These are phyloP conservation scores for Ogataea glucozyma DNA, from an alignment of 805 yeast species.

Conservation along the genomic window DNA sequence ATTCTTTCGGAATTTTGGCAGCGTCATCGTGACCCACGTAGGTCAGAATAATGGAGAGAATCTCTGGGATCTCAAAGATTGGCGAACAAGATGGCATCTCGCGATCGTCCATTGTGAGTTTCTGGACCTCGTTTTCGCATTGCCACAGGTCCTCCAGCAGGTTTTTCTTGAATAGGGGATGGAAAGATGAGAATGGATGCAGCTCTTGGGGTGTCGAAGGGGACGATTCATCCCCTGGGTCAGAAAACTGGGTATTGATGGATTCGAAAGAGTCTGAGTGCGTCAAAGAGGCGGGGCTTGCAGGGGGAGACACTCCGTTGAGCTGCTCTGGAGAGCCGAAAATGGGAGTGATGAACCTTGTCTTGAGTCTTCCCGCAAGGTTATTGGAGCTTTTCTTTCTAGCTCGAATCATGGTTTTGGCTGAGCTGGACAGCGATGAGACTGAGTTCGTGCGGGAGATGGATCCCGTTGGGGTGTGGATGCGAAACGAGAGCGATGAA, in stretches of 20 bases:
- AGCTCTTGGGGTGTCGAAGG: conserved; percentile 13
- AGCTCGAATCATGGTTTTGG: conserved; percentile 17
- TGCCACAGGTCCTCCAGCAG: conserved; percentile 17
- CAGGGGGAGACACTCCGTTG: conserved; percentile 9
- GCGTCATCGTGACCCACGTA: conserved; percentile 54
- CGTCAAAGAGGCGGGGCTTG: conserved; percentile 5
- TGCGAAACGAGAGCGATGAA: conserved; percentile 28
- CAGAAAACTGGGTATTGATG: conserved; percentile 13
- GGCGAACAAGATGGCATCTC: conserved; percentile 10
- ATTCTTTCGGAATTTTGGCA: conserved; percentile 60
- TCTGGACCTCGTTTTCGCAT: conserved; percentile 22
- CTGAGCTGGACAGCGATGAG: conserved; percentile 18
- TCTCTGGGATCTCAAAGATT: conserved; percentile 77
- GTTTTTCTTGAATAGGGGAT: conserved; percentile 6
- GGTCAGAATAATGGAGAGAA: conserved; percentile 57
- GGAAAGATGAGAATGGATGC: conserved; percentile 3
- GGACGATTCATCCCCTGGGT: conserved; percentile 12
- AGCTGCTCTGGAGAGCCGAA: conserved; percentile 23
- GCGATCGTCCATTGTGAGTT: conserved; percentile 3
- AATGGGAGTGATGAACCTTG: conserved; percentile 24
- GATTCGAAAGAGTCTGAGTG: conserved; percentile 12
- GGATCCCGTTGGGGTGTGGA: conserved; percentile 20
- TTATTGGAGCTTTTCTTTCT: conserved; percentile 16
- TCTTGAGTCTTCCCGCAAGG: conserved; percentile 10
- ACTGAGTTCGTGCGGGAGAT: conserved; percentile 16